Evolutionary conservation across 768 basidiomycete species (phyloP).

Genomic region (Serpula lacrymans): DNA sequence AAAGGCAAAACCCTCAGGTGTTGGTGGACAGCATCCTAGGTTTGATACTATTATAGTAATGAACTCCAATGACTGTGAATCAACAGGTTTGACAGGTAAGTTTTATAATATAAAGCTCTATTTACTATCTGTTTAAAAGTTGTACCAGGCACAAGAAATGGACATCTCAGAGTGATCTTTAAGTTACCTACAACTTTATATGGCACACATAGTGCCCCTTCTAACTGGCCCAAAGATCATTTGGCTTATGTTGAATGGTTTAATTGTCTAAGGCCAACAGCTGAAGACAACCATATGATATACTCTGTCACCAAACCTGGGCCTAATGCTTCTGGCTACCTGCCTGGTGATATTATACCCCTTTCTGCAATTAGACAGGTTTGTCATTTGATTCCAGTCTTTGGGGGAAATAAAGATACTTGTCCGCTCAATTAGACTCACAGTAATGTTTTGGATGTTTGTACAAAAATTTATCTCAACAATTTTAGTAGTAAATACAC

Average conservation of each 20-base stretch:
- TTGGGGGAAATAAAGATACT: not conserved
- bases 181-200: not conserved
- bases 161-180: not conserved
- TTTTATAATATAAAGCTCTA: too few species aligned
- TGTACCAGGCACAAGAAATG: not conserved
- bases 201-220: not conserved
- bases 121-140: too few species aligned
- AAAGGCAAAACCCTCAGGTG: too few species aligned
- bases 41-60: too few species aligned
- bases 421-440: not conserved
- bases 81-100: too few species aligned
- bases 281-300: not conserved
- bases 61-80: too few species aligned
- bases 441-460: slow-evolving; percentile 1
- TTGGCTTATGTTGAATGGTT: not conserved
- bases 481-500: too few species aligned
- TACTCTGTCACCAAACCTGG: too few species aligned
- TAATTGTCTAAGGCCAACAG: not conserved
- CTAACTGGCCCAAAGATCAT: slow-evolving; percentile 1
- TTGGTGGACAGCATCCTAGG: too few species aligned
- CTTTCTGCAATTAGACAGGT: not conserved
- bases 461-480: too few species aligned
- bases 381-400: slow-evolving; percentile 1
- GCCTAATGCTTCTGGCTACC: too few species aligned
- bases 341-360: slow-evolving; percentile 1